Conservation (phyloP, 176 grass and related monocot genomes). For the Bothriochloa decipiens region DNA sequence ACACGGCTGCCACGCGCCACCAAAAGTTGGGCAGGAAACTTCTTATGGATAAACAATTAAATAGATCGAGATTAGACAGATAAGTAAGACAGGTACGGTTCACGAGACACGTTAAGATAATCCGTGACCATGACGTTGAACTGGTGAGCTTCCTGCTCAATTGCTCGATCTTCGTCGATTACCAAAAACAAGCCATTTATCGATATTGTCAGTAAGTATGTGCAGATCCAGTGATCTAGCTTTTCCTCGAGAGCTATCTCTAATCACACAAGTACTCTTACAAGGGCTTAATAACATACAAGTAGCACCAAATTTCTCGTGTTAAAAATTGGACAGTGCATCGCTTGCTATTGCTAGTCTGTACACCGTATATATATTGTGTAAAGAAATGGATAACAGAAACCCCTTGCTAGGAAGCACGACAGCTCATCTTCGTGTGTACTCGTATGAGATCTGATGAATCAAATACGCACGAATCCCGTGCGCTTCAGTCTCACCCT, state of each 20-base stretch:
- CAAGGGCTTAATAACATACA: not conserved
- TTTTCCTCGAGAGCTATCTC: not conserved
- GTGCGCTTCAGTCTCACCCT: not conserved
- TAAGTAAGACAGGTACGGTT: not conserved
- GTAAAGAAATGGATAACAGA: too few relatives aligned
- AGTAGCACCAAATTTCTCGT: not conserved
- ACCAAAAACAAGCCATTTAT: too few relatives aligned
- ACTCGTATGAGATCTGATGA: too few relatives aligned
- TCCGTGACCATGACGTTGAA: not conserved
- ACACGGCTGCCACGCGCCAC: not conserved
- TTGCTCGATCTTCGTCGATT: not conserved
- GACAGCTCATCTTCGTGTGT: too few relatives aligned
- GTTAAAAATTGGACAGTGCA: too few relatives aligned
- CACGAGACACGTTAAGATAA: not conserved
- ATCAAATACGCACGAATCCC: too few relatives aligned
- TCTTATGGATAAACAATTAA: not conserved
- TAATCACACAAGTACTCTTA: not conserved
- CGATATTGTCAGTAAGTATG: too few relatives aligned
- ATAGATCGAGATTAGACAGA: too few relatives aligned
- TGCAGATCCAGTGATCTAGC: too few relatives aligned
- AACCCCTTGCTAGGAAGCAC: too few relatives aligned
- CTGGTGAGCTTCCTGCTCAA: not conserved
- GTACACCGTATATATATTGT: too few relatives aligned
- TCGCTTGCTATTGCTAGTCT: not conserved
- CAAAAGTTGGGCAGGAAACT: slow-evolving; percentile 33